Base-by-base conservation (phyloP, 1,284 basidiomycete genomes). In the Moniliella sp. region DNA sequence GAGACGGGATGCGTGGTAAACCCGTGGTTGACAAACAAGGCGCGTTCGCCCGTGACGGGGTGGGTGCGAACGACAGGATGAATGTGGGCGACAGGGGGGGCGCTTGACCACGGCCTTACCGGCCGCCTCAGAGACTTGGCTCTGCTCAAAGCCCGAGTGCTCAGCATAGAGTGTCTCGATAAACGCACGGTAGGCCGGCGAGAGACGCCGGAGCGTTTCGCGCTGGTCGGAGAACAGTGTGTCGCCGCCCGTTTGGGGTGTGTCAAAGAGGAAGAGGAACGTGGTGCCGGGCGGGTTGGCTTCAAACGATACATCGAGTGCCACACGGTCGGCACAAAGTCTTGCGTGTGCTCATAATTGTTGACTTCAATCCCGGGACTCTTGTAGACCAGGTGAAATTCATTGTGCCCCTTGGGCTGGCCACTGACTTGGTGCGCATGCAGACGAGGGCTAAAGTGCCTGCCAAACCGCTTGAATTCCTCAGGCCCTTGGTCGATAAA, bases 351-450 rank as follows among this genome's bases (percentile, higher is more conserved):
- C 21, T 35, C 21, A 26, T 33, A 18, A 19, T 30, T 39, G 31
- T 21, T 28, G 27, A 25, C 16, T 19, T 37, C 28, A 27, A 33
- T 31, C 8, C 37, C 43, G 10, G 36, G 32, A 15, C 40, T 45
- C 66, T 67, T 66, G 62, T 78, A 80, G 4, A 79, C 77, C 21
- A 81, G 67, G 57, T 80, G 78, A 26, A 81, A 61, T 51, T 80
- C 71, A 2, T 77, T 76, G 43, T 72, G 71, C 27, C 67, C 68
- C 40, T 65, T 65, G 27, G 75, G 77, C 51, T 75, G 75, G 3
- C 75, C 76, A 9, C 74, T 76, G 8, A 75, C 77, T 2, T 77
- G 78, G 48, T 80, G 78, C 43, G 78, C 69, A 61, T 80, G 78
- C 16, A 79, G 11, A 4, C 10, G 64, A 25, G 76, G 75, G 28